These are phyloP conservation scores for Coemansia sp. DNA, from an alignment of 192 early-diverging fungal species.

Conservation along the genomic window DNA sequence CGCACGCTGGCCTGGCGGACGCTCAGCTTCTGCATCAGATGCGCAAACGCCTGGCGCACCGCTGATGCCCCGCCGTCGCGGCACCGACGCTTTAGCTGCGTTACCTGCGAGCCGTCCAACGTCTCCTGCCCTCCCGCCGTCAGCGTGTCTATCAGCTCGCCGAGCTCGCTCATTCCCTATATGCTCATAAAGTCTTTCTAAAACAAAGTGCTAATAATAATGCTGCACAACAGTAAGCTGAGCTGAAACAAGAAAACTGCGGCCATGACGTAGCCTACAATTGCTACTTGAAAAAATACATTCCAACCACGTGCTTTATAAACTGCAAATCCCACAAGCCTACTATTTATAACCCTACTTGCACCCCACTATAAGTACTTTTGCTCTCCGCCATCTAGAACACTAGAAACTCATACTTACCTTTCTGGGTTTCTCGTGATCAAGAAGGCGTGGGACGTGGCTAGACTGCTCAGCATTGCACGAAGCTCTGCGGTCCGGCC, in stretches of 20 bases:
- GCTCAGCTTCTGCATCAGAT: conserved; percentile 10
- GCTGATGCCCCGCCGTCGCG: not conserved
- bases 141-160: conserved; percentile 24
- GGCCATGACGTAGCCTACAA: no score
- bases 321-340: not conserved
- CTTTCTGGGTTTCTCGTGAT: conserved; percentile 3
- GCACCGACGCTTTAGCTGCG: conserved; percentile 19
- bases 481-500: conserved; percentile 9
- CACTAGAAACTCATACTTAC: conserved; percentile 11
- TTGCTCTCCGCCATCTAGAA: not conserved
- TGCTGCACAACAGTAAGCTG: no score
- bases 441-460: conserved; percentile 4
- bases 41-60: conserved; percentile 1
- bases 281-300: no score
- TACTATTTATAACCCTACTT: not conserved
- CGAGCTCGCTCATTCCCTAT: conserved; percentile 8
- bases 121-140: conserved; percentile 19
- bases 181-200: no score
- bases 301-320: not conserved
- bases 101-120: conserved; percentile 14
- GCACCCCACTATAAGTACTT: not conserved
- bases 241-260: no score
- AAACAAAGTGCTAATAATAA: no score
- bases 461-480: conserved; percentile 10
- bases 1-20: conserved; percentile 56